These are phyloP conservation scores for Globisporangium recalcitrans DNA, from an alignment of 352 stramenopile genomes.

Conservation along the genomic window DNA sequence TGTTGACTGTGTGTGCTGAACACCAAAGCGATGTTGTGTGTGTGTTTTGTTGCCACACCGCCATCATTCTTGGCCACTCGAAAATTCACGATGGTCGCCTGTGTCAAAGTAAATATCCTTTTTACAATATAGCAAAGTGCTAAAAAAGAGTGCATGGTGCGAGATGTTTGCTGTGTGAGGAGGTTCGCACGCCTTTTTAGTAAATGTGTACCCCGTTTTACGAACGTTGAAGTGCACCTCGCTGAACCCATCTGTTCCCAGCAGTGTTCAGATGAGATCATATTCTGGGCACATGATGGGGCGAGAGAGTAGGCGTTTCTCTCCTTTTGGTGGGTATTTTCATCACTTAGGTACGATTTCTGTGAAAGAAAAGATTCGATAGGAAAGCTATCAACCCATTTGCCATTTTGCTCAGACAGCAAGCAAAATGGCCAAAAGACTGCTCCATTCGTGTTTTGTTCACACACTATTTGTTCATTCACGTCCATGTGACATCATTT, in stretches of 20 bases:
- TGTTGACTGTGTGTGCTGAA: neutral
- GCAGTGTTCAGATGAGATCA: too few relatives aligned
- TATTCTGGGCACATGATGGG: too few relatives aligned
- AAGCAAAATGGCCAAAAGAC: neutral
- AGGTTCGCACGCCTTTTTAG: neutral
- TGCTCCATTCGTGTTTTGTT: neutral
- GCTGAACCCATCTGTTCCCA: conserved; percentile 6
- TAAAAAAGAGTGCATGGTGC: neutral
- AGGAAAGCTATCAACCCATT: neutral
- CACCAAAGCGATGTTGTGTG: neutral
- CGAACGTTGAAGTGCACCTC: neutral
- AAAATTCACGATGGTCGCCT: neutral
- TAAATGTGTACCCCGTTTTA: conserved; percentile 1
- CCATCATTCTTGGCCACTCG: conserved; percentile 4
- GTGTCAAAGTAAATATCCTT: neutral
- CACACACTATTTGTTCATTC: neutral
- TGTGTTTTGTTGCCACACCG: neutral
- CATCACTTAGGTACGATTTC: neutral
- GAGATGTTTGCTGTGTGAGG: neutral
- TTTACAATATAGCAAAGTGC: neutral
- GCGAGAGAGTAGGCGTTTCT: conserved; percentile 3
- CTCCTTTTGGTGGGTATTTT: conserved; percentile 8
- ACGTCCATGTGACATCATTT: too few relatives aligned
- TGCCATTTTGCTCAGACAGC: neutral
- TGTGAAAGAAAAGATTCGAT: conserved; percentile 1